Percentiles rank a stretch among this genome's conserved stretches.
Conservation (phyloP, 768 basidiomycete species). For the Pilatotrama ljubarskyi region DNA sequence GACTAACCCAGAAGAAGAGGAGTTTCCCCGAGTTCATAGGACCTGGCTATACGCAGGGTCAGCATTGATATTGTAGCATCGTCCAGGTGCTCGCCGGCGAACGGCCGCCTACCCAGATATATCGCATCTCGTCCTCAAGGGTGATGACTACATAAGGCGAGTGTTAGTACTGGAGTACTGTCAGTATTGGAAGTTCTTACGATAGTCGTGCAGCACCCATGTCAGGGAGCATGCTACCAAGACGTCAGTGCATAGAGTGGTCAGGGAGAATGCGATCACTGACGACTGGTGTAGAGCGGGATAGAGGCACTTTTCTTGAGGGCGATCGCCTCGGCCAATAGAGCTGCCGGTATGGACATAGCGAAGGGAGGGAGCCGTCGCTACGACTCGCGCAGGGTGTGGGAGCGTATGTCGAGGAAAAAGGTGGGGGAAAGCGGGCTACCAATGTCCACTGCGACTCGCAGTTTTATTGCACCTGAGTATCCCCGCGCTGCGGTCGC, state of each 20-base stretch:
- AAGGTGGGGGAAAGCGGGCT: no score
- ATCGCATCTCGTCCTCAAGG: background rate
- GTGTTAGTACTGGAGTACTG: no score
- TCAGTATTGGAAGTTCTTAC: no score
- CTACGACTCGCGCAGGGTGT: no score
- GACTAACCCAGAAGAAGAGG: slow-evolving; percentile 5
- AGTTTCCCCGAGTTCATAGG: slow-evolving; percentile 1
- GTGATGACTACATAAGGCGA: no score
- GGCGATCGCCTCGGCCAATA: background rate
- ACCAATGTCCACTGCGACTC: no score
- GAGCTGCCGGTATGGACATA: background rate
- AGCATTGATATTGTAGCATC: no score
- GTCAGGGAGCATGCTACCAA: background rate
- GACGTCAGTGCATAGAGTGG: no score
- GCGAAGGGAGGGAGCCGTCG: no score
- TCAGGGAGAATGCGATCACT: background rate
- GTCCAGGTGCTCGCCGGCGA: background rate
- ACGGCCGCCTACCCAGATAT: background rate
- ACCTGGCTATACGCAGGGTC: background rate
- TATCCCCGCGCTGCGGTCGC: background rate
- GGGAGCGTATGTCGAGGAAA: no score
- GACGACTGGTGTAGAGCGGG: background rate
- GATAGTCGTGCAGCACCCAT: background rate
- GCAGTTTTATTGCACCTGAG: no score
- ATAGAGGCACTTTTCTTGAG: background rate